Evolutionary conservation across 208 protist species (phyloP), one percentile per base, ranked within the genome.

Genomic region (Phytomonas sp.): DNA sequence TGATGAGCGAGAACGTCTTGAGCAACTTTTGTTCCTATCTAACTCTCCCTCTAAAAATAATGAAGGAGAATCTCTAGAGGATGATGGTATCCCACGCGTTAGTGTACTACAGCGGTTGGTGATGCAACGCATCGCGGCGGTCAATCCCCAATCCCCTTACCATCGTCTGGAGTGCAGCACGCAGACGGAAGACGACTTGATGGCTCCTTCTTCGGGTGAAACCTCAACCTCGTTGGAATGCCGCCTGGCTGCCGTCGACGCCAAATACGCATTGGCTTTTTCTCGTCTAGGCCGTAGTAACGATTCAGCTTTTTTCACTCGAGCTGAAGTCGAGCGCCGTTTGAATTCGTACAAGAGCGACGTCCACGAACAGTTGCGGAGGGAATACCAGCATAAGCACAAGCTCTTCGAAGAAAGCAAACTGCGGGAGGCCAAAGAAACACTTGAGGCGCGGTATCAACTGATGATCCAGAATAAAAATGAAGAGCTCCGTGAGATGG

Each of bases 201-300:
- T 67, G 34, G 30, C 30, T 26, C 70, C 70, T 46, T 62, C 68
- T 34, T 70, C 67, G 6, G 76, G 67, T 9, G 83, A 80, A 43
- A 73, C 84, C 2, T 74, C 82, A 29, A 78, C 81, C n/a, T 83
- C 90, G 9, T 79, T 95, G 31, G 87, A 95, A 75, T 81, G 81
- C 66, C 87, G 90, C 0, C 83, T 95, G 37, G 90, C 90, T 15
- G 90, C 90, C 0, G 87, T 95, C 11, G 90, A 95, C 56, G 90
- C 87, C 28, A 89, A 93, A 75, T 92, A 95, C 70, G 85, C 90
- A 2, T 78, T 95, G 9, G 80, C 80, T 34, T 93, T 92, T 71
- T 67, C 90, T 0, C 87, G 85, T 71, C 71, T 89, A 36, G 46
- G 72, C 31, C 80, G 82, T 33, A 71, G 59, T 53, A 60, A 71